These are phyloP conservation scores for Tricholoma flavovirens DNA, from an alignment of 768 basidiomycete genomes.

Conservation along the genomic window DNA sequence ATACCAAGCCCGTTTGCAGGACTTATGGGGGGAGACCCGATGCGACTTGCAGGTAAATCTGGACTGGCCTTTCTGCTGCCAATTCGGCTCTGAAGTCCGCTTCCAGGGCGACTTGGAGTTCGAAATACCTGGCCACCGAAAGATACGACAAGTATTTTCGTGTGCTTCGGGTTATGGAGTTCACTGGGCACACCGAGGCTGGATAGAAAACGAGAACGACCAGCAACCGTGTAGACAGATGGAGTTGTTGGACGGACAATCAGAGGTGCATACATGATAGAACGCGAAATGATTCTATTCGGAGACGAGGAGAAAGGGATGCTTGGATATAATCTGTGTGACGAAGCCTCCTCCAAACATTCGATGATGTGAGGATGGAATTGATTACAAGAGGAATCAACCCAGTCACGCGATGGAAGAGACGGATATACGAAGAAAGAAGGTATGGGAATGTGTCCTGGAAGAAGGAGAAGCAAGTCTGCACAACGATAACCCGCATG, in stretches of 20 bases:
- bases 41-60: not conserved
- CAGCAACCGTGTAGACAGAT: constrained; percentile 45
- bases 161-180: constrained; percentile 38
- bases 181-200: constrained; percentile 54
- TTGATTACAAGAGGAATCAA: constrained; percentile 39
- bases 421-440: constrained; percentile 50
- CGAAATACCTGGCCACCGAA: constrained; percentile 77
- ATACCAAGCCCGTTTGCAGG: constrained; percentile 5
- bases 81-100: constrained; percentile 27
- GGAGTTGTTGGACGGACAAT: constrained; percentile 49
- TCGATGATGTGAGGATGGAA: constrained; percentile 42
- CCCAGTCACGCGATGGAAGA: constrained; percentile 62
- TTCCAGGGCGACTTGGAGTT: constrained; percentile 39
- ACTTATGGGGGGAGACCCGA: constrained; percentile 2
- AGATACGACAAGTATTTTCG: constrained; percentile 69
- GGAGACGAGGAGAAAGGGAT: constrained; percentile 30
- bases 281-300: constrained; percentile 23
- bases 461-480: constrained; percentile 63
- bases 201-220: constrained; percentile 48
- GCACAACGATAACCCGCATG: constrained; percentile 63
- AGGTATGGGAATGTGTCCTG: constrained; percentile 73
- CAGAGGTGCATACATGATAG: constrained; percentile 52
- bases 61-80: constrained; percentile 13
- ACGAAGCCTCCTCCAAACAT: constrained; percentile 29
- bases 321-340: constrained; percentile 33